Percentiles rank a stretch among this genome's conserved stretches.
These are phyloP conservation scores for Pisolithus orientalis DNA, from an alignment of 768 basidiomycete genomes.

Conservation along the genomic window DNA sequence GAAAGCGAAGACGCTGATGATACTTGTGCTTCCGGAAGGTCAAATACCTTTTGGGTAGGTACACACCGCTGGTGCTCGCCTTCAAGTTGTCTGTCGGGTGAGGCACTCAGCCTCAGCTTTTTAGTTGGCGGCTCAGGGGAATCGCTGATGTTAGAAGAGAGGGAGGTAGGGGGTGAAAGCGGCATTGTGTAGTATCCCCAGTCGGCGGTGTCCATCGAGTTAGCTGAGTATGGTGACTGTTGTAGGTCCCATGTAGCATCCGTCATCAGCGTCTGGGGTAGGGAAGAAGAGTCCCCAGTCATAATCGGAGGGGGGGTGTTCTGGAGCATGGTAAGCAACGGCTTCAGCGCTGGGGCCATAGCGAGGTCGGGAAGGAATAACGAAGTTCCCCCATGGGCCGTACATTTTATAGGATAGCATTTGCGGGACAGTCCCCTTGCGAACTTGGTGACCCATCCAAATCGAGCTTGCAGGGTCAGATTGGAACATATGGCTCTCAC, in stretches of 20 bases:
- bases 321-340: constrained; percentile 13
- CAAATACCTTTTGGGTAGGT: constrained; percentile 70
- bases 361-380: constrained; percentile 14
- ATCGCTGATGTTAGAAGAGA: constrained; percentile 36
- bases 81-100: constrained; percentile 38
- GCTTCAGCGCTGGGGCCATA: constrained; percentile 7
- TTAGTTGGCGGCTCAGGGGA: constrained; percentile 40
- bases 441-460: constrained; percentile 12
- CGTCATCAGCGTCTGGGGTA: constrained; percentile 39
- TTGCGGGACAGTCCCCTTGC: not conserved
- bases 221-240: constrained; percentile 29
- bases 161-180: constrained; percentile 44
- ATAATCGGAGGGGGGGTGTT: constrained; percentile 46
- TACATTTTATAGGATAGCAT: constrained; percentile 2
- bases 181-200: constrained; percentile 45
- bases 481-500: constrained; percentile 28
- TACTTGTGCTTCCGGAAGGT: constrained; percentile 38
- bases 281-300: constrained; percentile 50
- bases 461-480: constrained; percentile 25
- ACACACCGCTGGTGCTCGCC: constrained; percentile 50
- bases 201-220: constrained; percentile 33
- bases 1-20: constrained; percentile 31
- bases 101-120: constrained; percentile 47
- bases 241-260: constrained; percentile 47
- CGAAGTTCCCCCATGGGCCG: constrained; percentile 12